A percentile compares a stretch with the other conserved stretches of the same genome.
phyloP scores from a whole-genome alignment of 129 eudicot species.

The Helianthus tuberosus region DNA sequence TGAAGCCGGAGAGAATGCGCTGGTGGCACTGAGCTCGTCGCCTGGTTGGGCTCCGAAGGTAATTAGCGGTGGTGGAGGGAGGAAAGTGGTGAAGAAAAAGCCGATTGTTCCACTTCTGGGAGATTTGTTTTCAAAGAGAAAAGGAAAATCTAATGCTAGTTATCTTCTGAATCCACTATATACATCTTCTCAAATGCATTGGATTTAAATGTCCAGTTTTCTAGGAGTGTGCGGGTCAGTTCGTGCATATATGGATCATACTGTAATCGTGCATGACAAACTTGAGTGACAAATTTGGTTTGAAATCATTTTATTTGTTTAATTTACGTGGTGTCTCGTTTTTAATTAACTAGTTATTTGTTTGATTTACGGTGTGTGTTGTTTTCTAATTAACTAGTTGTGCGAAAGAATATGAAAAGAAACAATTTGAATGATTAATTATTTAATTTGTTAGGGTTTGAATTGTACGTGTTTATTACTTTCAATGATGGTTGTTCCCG shows the following conservation, averaged over 20 bases:
- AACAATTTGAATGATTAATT: too few species aligned
- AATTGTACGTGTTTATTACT: too few species aligned
- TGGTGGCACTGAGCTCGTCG: slow-evolving; percentile 1
- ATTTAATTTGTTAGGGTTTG: too few species aligned
- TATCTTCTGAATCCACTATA: slow-evolving; percentile 40
- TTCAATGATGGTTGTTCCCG: too few species aligned
- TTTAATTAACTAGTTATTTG: too few species aligned
- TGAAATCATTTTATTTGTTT: slow-evolving; percentile 17
- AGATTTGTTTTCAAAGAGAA: slow-evolving; percentile 70
- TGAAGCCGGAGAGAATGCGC: slow-evolving; percentile 44
- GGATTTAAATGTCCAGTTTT: too few species aligned
- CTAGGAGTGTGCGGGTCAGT: not conserved
- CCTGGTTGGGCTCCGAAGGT: slow-evolving; percentile 13
- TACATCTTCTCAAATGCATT: slow-evolving; percentile 32
- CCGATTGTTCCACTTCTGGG: slow-evolving; percentile 77
- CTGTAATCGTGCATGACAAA: too few species aligned
- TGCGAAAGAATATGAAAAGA: too few species aligned
- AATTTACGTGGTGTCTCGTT: not conserved
- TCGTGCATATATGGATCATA: not conserved
- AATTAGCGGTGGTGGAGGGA: slow-evolving; percentile 29
- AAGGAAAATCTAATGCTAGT: slow-evolving; percentile 33
- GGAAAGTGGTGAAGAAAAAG: slow-evolving; percentile 57
- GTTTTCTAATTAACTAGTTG: too few species aligned
- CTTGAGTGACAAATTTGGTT: not conserved
- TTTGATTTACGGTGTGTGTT: too few species aligned